A percentile compares a stretch with the other conserved stretches of the same genome.
phyloP scores from a whole-genome alignment of 2,329 filamentous ascomycete genomes.

The Teratosphaeria gauchensis region DNA sequence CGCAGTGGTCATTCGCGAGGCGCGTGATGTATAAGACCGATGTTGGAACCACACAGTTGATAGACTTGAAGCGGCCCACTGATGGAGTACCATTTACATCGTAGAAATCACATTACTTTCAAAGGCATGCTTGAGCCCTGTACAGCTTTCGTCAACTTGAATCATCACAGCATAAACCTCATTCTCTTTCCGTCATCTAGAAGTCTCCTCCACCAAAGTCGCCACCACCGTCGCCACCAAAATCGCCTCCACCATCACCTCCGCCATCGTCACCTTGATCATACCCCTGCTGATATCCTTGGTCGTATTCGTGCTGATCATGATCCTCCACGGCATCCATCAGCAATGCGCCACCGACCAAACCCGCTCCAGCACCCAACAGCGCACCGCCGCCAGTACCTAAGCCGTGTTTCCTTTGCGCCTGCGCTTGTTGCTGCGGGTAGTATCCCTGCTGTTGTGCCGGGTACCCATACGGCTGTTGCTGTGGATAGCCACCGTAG shows the following conservation, averaged over 20 bases:
- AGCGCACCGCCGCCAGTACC: conserved; percentile 66
- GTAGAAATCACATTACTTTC: background rate
- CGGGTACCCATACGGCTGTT: conserved; percentile 24
- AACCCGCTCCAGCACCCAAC: conserved; percentile 68
- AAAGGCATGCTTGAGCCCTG: background rate
- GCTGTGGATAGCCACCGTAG: conserved; percentile 23
- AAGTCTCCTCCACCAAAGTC: background rate
- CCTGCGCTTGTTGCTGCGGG: conserved; percentile 31
- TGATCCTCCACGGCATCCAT: conserved; percentile 51
- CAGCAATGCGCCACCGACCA: conserved; percentile 68
- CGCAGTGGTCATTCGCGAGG: too few relatives aligned
- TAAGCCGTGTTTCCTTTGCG: conserved; percentile 44
- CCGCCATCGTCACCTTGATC: conserved; percentile 3
- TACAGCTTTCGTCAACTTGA: background rate
- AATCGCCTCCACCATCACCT: conserved; percentile 1
- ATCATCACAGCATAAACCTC: background rate
- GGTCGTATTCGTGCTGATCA: conserved; percentile 41
- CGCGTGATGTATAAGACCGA: too few relatives aligned
- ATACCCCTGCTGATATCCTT: conserved; percentile 32
- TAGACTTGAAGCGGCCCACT: too few relatives aligned
- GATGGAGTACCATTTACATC: background rate
- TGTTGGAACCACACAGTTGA: too few relatives aligned
- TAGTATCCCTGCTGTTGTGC: conserved; percentile 20
- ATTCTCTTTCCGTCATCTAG: background rate
- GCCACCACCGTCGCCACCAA: conserved; percentile 1